Evolutionary conservation across 78 protist genomes (phyloP).

Genomic region (Dictyostelium intermedium): DNA sequence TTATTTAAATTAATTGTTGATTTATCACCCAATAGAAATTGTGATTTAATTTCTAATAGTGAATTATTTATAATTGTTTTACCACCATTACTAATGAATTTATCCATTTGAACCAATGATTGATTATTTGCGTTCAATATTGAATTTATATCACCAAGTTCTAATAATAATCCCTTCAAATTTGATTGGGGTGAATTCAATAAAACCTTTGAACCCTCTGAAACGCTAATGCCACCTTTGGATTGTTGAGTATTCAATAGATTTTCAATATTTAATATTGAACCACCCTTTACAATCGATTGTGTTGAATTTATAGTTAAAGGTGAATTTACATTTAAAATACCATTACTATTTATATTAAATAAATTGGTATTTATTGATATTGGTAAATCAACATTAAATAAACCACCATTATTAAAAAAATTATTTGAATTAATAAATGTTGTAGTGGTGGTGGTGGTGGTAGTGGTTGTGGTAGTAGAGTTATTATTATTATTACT

Average conservation of each 20-base stretch:
- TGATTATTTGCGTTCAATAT: not conserved
- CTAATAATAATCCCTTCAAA: not conserved
- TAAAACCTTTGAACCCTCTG: not conserved
- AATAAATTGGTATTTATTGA: not conserved
- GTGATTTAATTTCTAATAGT: not conserved
- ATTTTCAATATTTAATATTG: not conserved
- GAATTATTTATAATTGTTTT: not conserved
- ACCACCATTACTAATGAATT: not conserved
- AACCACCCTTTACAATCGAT: not conserved
- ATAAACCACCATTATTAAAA: not conserved
- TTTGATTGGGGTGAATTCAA: not conserved
- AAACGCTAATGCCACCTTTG: not conserved
- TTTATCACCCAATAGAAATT: not conserved
- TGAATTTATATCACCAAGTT: not conserved
- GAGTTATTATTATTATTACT: not conserved
- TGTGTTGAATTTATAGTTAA: not conserved
- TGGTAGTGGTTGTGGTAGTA: too few species aligned
- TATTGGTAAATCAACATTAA: not conserved
- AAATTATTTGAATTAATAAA: not conserved
- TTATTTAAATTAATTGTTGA: not conserved
- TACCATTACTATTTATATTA: slow-evolving; percentile 2
- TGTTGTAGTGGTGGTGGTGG: not conserved
- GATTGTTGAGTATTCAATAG: not conserved
- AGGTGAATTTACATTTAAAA: not conserved
- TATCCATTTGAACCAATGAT: not conserved